Evolutionary conservation across 208 protist species (phyloP), one percentile per base, ranked within the genome.

Genomic region (Trypanosoma grayi): DNA sequence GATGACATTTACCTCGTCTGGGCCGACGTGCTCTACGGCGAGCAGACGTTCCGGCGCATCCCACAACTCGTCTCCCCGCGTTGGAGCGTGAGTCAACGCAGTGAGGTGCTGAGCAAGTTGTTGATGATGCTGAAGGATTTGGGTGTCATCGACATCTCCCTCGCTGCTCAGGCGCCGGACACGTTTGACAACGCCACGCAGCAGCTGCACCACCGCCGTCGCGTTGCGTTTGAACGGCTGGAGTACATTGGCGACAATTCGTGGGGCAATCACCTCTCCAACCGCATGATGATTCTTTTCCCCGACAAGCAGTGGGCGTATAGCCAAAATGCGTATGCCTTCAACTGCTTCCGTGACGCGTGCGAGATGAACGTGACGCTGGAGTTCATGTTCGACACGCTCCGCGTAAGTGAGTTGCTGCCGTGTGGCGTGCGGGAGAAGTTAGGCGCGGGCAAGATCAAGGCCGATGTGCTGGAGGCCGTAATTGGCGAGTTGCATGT

Each of bases 201-300:
- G 44, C 54, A 70, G 39, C 7, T 51, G 40, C 65, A 71, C 28
- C 80, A 81, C 46, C 77, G 81, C 14, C 89, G 83, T 16, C 79
- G 85, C 37, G 50, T 93, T 16, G 83, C 77, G 11, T 92, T 89
- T 69, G 85, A 95, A 25, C 69, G 89, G 22, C 37, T 89, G 27
- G 85, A 95, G 67, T 95, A 92, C 75, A 82, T 95, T 61, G 89
- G 89, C 0, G 89, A 95, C 66, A 85, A 66, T 60, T 71, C 70
- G 27, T 93, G 89, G 89, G 76, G 86, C 20, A 63, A 70, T 33
- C 51, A 84, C 51, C 57, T 93, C 11, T 78, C 80, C 10, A 71
- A 69, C 43, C 81, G 89, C 16, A 79, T 95, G 28, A 73, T 89
- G 72, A 20, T 83, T 30, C 57, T 95, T 25, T 93, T 83, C 47